phyloP scores from a whole-genome alignment of 306 rosid genomes.

The Quercus mongolica region DNA sequence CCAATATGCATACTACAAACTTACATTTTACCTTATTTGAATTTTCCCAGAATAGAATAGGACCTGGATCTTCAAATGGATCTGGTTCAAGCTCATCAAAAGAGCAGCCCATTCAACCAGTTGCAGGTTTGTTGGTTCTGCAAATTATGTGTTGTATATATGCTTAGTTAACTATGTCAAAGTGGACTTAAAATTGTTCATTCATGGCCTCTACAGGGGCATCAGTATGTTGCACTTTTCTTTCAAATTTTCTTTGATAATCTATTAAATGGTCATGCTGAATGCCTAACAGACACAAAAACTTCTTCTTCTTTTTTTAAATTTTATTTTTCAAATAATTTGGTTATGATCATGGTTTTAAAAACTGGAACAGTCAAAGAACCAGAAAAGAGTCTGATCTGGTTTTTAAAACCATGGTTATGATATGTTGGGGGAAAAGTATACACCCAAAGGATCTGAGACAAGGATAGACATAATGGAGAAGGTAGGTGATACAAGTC shows the following conservation, averaged over 20 bases:
- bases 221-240: not conserved
- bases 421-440: not conserved
- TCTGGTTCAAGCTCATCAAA: slow-evolving; percentile 66
- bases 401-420: not conserved
- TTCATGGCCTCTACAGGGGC: slow-evolving; percentile 1
- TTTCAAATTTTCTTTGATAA: not conserved
- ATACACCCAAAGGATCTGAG: not conserved
- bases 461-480: not conserved
- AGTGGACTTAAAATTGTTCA: not conserved
- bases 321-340: not conserved
- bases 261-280: not conserved
- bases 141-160: not conserved
- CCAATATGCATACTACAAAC: not conserved
- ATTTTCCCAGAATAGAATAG: slow-evolving; percentile 52
- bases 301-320: not conserved
- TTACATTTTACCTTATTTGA: not conserved
- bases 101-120: slow-evolving; percentile 48
- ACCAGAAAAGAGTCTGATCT: too few species aligned
- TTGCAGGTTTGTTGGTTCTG: slow-evolving; percentile 44
- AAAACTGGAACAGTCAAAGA: too few species aligned
- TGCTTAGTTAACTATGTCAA: slow-evolving; percentile 11
- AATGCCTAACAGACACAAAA: not conserved
- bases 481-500: not conserved
- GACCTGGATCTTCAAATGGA: slow-evolving; percentile 49
- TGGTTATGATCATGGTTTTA: not conserved